Conservation (phyloP, 805 yeast species). For the Clavispora vitiphila region DNA sequence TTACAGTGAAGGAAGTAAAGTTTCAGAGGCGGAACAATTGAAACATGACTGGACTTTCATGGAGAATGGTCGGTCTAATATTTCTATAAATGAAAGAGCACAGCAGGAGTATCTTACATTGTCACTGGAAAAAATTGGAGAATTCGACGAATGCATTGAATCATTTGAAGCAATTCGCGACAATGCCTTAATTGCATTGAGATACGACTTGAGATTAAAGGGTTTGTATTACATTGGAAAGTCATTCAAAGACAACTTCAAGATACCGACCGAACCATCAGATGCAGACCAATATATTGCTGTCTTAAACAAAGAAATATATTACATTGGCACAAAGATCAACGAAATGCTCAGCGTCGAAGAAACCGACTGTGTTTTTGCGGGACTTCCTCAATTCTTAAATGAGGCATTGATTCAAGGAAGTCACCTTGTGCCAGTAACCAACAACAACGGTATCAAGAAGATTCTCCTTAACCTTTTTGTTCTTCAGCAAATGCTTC, state of each 20-base stretch:
- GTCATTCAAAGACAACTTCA: constrained; percentile 44
- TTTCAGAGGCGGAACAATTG: constrained; percentile 27
- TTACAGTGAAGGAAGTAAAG: constrained; percentile 9
- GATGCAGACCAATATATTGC: constrained; percentile 56
- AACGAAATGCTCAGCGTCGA: constrained; percentile 26
- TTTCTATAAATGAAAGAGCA: constrained; percentile 16
- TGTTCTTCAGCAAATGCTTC: constrained; percentile 64
- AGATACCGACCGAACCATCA: constrained; percentile 52
- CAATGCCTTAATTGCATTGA: constrained; percentile 41
- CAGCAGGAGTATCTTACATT: constrained; percentile 31
- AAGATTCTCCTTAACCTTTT: constrained; percentile 56
- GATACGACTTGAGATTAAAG: constrained; percentile 54
- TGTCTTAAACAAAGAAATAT: constrained; percentile 45
- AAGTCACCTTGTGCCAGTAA: constrained; percentile 42
- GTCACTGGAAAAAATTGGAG: constrained; percentile 22
- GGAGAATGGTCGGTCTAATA: constrained; percentile 31
- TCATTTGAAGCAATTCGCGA: constrained; percentile 32
- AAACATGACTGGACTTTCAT: constrained; percentile 39
- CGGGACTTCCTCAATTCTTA: constrained; percentile 49
- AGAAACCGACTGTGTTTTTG: constrained; percentile 28
- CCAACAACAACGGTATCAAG: constrained; percentile 57
- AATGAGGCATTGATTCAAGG: constrained; percentile 50
- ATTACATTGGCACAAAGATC: constrained; percentile 41
- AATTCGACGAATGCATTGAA: constrained; percentile 34
- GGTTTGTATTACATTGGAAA: constrained; percentile 47